Evolutionary conservation across 306 rosid species (phyloP), one percentile per base, ranked within the genome.

Genomic region (Gastrolobium bilobum): DNA sequence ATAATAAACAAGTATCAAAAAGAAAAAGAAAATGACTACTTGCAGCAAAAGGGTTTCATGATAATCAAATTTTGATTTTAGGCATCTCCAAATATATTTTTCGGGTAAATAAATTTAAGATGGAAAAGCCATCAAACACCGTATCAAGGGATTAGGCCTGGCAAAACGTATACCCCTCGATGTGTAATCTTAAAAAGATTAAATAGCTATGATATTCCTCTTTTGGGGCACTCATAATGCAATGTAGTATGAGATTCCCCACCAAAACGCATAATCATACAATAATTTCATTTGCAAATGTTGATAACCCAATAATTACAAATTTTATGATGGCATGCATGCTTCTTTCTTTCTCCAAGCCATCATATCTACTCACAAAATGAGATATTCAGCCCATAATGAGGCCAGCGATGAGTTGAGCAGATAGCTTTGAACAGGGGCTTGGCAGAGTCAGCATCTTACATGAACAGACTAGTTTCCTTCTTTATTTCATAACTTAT

Each of bases 291-390:
- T 47, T 30, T 6, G 48, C 40, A 61, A 73, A 35, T 46, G 38
- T 66, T 65, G 80, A 56, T 56, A 61, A 76, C 48, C 53, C 37
- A 71, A 81, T 71, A 81, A 76, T 51, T 66, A 81, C 75, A 39
- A 31, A 31, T 78, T 37, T 30, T 48, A 37, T 2, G 20, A 3
- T 29, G 31, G 10, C 39, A 7, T 54, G 10, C 39, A 7, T 54
- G 47, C 68, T 75, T 61, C 71, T 58, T 7, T 71, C 63, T 47
- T 58, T 30, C 13, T 9, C 73, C 38, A 43, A 31, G 61, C 54
- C 64, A 77, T 65, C 66, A 72, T 75, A 72, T 75, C 65, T 66
- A 59, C 31, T 10, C 40, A 29, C 61, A 57, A 8, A 13, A 13
- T 58, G 44, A 4, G 66, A 54, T 40, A 46, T 43, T 8, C 43